Percentiles rank a stretch among this genome's conserved stretches.
These are phyloP conservation scores for Fusarium tjaetaba DNA, from an alignment of 2,329 filamentous ascomycete genomes.

Conservation along the genomic window DNA sequence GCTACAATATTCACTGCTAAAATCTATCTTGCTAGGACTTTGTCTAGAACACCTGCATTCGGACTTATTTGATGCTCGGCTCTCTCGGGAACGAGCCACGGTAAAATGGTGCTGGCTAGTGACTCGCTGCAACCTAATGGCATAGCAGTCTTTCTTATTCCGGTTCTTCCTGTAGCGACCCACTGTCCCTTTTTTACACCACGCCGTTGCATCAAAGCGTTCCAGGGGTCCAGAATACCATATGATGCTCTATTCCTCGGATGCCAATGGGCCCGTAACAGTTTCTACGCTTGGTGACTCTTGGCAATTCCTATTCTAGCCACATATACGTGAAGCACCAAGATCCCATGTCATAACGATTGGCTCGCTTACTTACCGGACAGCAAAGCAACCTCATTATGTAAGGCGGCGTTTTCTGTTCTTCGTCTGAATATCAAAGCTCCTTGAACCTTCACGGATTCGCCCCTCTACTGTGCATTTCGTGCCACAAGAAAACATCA, in stretches of 20 bases:
- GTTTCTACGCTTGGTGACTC: background rate
- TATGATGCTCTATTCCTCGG: background rate
- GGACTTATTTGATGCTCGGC: background rate
- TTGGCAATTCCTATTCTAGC: background rate
- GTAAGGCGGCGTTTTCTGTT: background rate
- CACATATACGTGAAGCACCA: background rate
- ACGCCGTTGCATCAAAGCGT: background rate
- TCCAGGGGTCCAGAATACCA: background rate
- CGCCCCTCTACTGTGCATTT: background rate
- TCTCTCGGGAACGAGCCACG: background rate
- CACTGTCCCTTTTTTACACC: background rate
- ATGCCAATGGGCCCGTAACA: background rate
- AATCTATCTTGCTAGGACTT: background rate
- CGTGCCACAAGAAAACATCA: background rate
- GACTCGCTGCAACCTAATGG: background rate
- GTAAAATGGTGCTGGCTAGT: background rate
- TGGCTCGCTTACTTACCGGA: background rate
- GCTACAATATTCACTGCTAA: fast-evolving
- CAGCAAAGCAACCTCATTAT: too few species aligned
- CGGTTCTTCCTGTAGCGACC: background rate
- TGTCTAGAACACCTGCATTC: too few species aligned
- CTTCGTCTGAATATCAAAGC: background rate
- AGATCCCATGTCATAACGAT: background rate
- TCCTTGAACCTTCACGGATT: fast-evolving
- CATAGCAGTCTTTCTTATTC: background rate